Base-by-base conservation (phyloP, 179 eudicot species). In the Silene vulgaris region DNA sequence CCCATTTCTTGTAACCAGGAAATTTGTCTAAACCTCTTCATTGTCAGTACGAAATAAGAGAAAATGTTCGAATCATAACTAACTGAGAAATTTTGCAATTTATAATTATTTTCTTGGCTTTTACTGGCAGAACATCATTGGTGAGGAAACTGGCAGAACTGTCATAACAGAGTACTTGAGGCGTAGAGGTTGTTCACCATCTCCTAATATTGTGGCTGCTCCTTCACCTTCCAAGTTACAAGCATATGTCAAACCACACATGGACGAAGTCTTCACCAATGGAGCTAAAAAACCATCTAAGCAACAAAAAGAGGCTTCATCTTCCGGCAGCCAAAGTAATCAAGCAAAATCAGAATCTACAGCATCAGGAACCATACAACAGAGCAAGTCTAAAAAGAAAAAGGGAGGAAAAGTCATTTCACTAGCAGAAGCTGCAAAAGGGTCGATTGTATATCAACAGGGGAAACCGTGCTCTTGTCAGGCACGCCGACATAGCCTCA, bases 381-480 rank as follows among this genome's bases (percentile, higher is more conserved):
- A 86, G 77, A 76, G 71, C 50, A 82, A 70, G 74, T 85, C 97
- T 40, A 88, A 74, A 62, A 96, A 96, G 93, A 93, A 93, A 79
- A 93, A 88, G 77, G 86, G 90, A 19, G 99, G 96, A 54, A 93
- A 89, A 85, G 88, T 80, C 45, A 72, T 96, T 76, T 88, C 96
- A 14, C 96, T 96, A 14, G 97, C 97, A 19, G 99, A 96, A 84
- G 97, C 97, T 76, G 95, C 97, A 56, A 93, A 93, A 77, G 99
- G 99, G 40, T 87, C 97, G 1, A 89, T 93, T 66, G 90, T 96
- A 17, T 96, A 83, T 81, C 96, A 93, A 84, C 90, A 96, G 81
- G 99, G 99, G 20, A 89, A 89, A 81, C 97, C 99, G 0, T 96
- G 99, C 65, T 88, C 97, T 32, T 96, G 99, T 80, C 97, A 96